Evolutionary conservation across 1,284 basidiomycete genomes (phyloP), one percentile per base, ranked within the genome.

Genomic region (Malassezia dermatis): DNA sequence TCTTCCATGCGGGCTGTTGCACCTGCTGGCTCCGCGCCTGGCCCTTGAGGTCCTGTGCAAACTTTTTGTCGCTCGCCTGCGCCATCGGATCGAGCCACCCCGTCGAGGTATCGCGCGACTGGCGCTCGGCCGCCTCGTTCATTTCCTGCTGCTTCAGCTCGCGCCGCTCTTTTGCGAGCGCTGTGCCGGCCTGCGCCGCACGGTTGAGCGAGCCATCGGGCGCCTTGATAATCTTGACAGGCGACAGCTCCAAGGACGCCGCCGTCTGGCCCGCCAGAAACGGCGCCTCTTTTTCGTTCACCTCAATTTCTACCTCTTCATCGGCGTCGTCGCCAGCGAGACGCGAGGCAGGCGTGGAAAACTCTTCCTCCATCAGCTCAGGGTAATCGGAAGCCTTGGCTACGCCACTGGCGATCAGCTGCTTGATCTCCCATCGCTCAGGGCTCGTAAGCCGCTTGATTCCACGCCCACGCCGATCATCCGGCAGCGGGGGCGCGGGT

Each of bases 41-140:
- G 13, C 89, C 86, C 48, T 89, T 80, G 59, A 93, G 76, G 76
- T 99, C 94, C 66, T 95, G 89, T 1, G 94, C 94, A 71, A 98
- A 99, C 51, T 87, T 79, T 61, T 82, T 85, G 43, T 98, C 91
- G 5, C 80, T 75, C 11, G 86, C 83, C 65, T 86, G 85, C 7
- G 93, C 87, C 89, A 96, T 95, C 8, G 94, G 94, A 75, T 99
- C 94, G 30, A 95, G 80, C 94, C 94, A 98, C 8, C 90, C 90
- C 27, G 88, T 85, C 61, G 83, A 89, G 76, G 95, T 87, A 76
- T 98, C 91, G 28, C 87, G 83, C 28, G 88, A 83, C 75, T 98
- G 86, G 0, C 89, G 88, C 72, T 98, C 94, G 0, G 88, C 93
- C 67, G 86, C 79, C 58, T 98, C 94, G 69, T 95, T 93, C 12